Conservation (phyloP, 306 rosid species). For the Sicyos edulis region DNA sequence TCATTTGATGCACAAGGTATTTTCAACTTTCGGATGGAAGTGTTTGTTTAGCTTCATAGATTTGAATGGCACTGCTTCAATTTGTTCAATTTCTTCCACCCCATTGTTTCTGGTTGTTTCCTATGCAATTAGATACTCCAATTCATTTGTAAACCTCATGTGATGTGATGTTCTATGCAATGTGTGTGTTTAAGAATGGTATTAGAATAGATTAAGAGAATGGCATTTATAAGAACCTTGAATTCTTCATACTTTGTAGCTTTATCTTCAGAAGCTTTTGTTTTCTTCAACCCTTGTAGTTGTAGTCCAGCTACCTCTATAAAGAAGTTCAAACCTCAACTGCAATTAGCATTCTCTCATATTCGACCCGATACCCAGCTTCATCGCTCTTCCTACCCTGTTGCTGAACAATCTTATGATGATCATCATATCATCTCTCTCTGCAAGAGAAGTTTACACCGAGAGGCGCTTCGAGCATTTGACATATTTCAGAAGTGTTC, state of each 20-base stretch:
- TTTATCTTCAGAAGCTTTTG: slow-evolving; percentile 1
- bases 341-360: slow-evolving; percentile 27
- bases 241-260: neutral
- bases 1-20: neutral
- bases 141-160: slow-evolving; percentile 11
- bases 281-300: slow-evolving; percentile 12
- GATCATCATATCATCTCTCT: slow-evolving; percentile 39
- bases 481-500: slow-evolving; percentile 31
- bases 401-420: slow-evolving; percentile 31
- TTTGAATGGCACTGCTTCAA: slow-evolving; percentile 3
- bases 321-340: slow-evolving; percentile 30
- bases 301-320: slow-evolving; percentile 22
- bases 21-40: neutral
- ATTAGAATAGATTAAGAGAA: slow-evolving; percentile 5
- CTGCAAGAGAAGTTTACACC: slow-evolving; percentile 42
- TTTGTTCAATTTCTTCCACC: neutral
- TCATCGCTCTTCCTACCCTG: slow-evolving; percentile 21
- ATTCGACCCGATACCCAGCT: slow-evolving; percentile 25
- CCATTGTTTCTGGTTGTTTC: neutral
- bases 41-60: neutral
- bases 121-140: slow-evolving; percentile 17
- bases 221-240: slow-evolving; percentile 19
- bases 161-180: neutral
- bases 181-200: slow-evolving; percentile 7
- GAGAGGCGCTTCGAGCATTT: slow-evolving; percentile 59